Conservation (phyloP, 345 rosid genomes). For the Raphanus sativus region DNA sequence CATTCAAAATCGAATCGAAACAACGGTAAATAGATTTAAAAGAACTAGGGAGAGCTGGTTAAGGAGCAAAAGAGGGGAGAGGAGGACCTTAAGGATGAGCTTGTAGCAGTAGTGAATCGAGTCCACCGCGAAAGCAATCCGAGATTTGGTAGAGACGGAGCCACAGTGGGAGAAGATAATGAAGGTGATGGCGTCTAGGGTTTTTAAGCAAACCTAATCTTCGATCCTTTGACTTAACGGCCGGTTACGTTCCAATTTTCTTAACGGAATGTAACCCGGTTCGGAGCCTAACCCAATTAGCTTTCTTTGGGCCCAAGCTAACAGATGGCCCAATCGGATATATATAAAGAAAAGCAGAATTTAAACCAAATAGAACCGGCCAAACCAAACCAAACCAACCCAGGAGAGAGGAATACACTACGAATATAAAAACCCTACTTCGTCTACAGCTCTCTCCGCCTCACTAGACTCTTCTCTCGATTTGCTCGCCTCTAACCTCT, state of each 20-base stretch:
- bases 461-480: conserved; percentile 5
- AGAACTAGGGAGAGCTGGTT: not conserved
- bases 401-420: not conserved
- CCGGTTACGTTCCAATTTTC: not conserved
- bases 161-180: conserved; percentile 19
- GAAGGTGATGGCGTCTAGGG: conserved; percentile 19
- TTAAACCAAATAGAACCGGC: conserved; percentile 2
- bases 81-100: conserved; percentile 16
- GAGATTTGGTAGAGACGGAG: conserved; percentile 22
- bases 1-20: not conserved
- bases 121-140: conserved; percentile 19
- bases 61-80: not conserved
- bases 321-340: not conserved
- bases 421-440: conserved; percentile 32
- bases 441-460: conserved; percentile 27
- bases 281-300: not conserved
- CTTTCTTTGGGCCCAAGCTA: not conserved
- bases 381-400: conserved; percentile 13
- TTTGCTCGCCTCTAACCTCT: conserved; percentile 19
- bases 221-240: not conserved
- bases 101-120: conserved; percentile 3
- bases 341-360: too few species aligned
- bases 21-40: not conserved
- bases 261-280: not conserved
- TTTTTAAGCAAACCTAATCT: not conserved